These are phyloP conservation scores for Platanthera zijinensis DNA, from an alignment of 106 monocot species.

Conservation along the genomic window DNA sequence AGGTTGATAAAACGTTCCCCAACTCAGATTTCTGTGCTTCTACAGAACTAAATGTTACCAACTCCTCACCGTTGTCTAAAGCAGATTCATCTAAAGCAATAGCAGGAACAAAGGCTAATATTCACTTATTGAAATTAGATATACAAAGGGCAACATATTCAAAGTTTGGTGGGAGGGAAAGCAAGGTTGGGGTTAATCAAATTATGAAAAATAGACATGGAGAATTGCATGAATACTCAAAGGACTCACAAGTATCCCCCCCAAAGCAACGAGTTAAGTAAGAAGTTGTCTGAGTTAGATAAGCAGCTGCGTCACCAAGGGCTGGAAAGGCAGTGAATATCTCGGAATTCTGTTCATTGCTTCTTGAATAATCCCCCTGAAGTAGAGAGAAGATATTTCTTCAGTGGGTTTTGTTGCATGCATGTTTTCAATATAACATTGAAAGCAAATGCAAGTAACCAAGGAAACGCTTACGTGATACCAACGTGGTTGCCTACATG, in stretches of 20 bases:
- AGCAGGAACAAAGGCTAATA: not conserved
- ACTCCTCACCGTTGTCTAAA: constrained; percentile 32
- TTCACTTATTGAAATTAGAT: not conserved
- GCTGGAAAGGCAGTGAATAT: constrained; percentile 58
- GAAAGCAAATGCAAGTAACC: too few relatives aligned
- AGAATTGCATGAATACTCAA: not conserved
- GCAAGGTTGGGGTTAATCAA: not conserved
- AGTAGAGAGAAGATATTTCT: not conserved
- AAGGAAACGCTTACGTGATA: too few relatives aligned
- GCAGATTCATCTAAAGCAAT: constrained; percentile 16
- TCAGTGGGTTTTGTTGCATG: not conserved
- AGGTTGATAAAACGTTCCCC: constrained; percentile 6
- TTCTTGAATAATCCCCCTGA: constrained; percentile 37
- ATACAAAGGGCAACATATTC: not conserved
- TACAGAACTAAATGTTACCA: constrained; percentile 24
- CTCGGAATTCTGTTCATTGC: constrained; percentile 25
- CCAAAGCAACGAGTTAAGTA: constrained; percentile 69
- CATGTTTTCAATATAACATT: not conserved
- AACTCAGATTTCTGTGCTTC: constrained; percentile 9
- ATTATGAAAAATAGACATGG: not conserved
- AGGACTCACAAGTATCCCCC: constrained; percentile 37
- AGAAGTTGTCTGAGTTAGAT: constrained; percentile 65
- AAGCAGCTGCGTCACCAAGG: constrained; percentile 67
- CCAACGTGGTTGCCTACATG: too few relatives aligned
- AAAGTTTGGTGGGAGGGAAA: not conserved